Evolutionary conservation across 441 rosid genomes (phyloP), one percentile per base, ranked within the genome.

Genomic region (Mallotus japonicus): DNA sequence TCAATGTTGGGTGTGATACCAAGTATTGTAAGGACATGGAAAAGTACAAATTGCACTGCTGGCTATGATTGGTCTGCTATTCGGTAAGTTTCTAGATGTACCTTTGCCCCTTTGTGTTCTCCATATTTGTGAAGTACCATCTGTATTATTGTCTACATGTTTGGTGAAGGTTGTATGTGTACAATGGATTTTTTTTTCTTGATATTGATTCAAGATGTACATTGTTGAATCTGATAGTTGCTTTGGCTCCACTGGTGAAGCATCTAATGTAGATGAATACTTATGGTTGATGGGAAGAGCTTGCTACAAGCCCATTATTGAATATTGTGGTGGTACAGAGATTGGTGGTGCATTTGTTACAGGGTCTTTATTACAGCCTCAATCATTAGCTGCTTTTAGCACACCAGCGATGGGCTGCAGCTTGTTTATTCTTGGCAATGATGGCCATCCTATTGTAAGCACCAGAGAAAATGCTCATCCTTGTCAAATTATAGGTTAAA

Each of bases 251-350:
- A 92, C 94, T 22, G 99, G 99, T 70, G 99, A 94, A 87, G 99
- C 99, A 66, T 94, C 99, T 42, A 92, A 83, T 73, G 89, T 87
- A 13, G 97, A 94, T 50, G 99, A 94, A 79, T 89, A 87, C 80
- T 84, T 94, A 72, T 94, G 99, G 97, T 76, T 94, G 79, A 94
- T 89, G 99, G 94, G 97, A 20, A 89, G 96, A 79, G 97, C 95
- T 75, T 75, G 60, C 69, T 94, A 88, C 90, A 92, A 88, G 70
- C 99, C 99, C 50, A 78, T 94, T 75, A 89, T 94, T 5, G 99
- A 94, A 83, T 90, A 89, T 77, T 94, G 99, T 76, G 97, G 99
- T 13, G 99, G 97, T 49, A 92, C 99, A 58, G 99, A 94, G 86
- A 89, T 94, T 73, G 97, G 94, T 57, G 99, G 99, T 15, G 87